Conservation (phyloP, 169 alveolate genomes). For the Plasmodium relictum region DNA sequence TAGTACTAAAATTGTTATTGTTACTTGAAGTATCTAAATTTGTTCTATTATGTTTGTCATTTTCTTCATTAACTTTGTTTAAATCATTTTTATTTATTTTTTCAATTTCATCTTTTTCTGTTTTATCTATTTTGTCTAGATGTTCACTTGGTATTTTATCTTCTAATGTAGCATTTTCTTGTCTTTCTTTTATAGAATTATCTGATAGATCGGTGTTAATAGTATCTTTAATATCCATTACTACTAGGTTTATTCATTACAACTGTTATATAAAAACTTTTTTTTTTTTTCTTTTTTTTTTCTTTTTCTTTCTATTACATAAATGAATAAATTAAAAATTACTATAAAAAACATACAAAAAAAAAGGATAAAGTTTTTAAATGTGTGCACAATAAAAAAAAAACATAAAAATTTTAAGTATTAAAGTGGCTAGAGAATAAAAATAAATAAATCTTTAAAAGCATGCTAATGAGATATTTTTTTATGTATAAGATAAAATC, state of each 20-base stretch:
- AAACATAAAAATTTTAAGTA: constrained; percentile 51
- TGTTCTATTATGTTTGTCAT: background rate
- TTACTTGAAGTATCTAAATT: constrained; percentile 16
- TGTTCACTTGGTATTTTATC: constrained; percentile 25
- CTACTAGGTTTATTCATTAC: constrained; percentile 42
- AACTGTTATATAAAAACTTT: constrained; percentile 15
- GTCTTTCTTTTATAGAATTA: constrained; percentile 54
- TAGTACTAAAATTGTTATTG: constrained; percentile 12
- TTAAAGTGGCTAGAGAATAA: constrained; percentile 20
- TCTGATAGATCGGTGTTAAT: constrained; percentile 24
- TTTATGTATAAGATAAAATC: constrained; percentile 18
- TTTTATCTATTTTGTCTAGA: constrained; percentile 22
- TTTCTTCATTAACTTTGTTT: constrained; percentile 41
- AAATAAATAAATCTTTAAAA: constrained; percentile 37
- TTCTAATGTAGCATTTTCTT: constrained; percentile 14
- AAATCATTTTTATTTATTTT: constrained; percentile 10
- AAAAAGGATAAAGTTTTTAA: constrained; percentile 23
- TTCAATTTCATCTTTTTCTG: constrained; percentile 25
- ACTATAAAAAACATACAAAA: constrained; percentile 16
- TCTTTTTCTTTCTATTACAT: constrained; percentile 1
- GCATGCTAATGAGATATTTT: constrained; percentile 41
- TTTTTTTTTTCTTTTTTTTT: constrained; percentile 25
- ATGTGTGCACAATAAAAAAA: constrained; percentile 29
- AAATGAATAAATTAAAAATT: constrained; percentile 25
- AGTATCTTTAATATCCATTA: constrained; percentile 55